These are phyloP conservation scores for Cochlearia excelsa DNA, from an alignment of 345 rosid species.

Conservation along the genomic window DNA sequence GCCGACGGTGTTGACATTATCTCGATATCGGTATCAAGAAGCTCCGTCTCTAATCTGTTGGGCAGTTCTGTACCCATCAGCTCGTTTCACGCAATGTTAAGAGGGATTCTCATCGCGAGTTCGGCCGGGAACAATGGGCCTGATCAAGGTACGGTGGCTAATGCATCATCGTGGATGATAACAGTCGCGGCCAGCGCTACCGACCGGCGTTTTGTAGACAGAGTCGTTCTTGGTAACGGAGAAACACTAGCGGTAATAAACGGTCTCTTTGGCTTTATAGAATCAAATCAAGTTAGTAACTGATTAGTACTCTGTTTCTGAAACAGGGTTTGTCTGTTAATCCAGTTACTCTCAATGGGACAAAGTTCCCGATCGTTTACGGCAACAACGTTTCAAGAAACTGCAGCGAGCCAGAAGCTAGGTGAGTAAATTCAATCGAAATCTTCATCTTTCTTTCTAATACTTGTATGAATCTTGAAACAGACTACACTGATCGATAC, in stretches of 20 bases:
- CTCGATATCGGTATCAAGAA: too few species aligned
- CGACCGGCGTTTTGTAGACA: conserved; percentile 35
- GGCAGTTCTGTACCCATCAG: conserved; percentile 40
- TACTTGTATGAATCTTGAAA: conserved; percentile 3
- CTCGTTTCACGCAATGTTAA: conserved; percentile 45
- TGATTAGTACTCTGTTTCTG: conserved; percentile 4
- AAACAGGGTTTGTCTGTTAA: conserved; percentile 35
- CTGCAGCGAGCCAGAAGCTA: neutral
- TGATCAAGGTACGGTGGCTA: conserved; percentile 31
- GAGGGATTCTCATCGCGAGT: conserved; percentile 34
- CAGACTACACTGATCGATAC: neutral
- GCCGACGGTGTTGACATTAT: conserved; percentile 48
- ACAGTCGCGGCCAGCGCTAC: conserved; percentile 45
- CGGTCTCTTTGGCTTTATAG: neutral
- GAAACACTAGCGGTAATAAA: conserved; percentile 30
- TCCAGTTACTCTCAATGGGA: conserved; percentile 25
- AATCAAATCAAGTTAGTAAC: neutral
- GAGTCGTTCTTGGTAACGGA: conserved; percentile 40
- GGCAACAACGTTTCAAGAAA: conserved; percentile 8
- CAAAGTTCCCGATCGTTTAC: conserved; percentile 31
- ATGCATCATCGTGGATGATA: conserved; percentile 48
- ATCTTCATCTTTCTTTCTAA: too few species aligned
- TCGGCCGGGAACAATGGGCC: conserved; percentile 38
- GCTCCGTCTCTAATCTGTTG: conserved; percentile 43
- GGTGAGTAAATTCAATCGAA: conserved; percentile 25